These are phyloP conservation scores for Rhododendron mucronatum DNA, from an alignment of 148 eudicot species.

Conservation along the genomic window DNA sequence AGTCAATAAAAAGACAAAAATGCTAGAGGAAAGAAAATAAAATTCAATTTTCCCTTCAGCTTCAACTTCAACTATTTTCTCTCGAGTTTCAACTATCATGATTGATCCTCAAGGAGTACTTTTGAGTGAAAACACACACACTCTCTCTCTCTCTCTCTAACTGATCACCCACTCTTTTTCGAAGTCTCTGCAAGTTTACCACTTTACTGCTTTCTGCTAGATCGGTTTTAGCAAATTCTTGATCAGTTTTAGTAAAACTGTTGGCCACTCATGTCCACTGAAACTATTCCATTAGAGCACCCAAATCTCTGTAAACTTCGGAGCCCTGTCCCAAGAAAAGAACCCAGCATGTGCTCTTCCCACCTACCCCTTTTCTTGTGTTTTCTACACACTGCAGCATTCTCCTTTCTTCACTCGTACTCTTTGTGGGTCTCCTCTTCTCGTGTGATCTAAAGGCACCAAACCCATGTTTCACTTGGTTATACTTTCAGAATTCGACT, in stretches of 20 bases:
- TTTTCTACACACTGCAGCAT: slow-evolving; percentile 9
- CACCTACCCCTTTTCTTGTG: slow-evolving; percentile 13
- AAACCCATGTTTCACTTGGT: slow-evolving; percentile 16
- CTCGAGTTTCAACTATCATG: neutral
- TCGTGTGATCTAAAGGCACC: slow-evolving; percentile 7
- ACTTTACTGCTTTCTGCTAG: neutral
- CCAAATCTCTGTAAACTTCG: slow-evolving; percentile 13
- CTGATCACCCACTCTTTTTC: neutral
- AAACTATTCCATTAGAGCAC: slow-evolving; percentile 19
- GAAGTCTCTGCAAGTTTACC: neutral
- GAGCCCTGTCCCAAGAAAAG: slow-evolving; percentile 18
- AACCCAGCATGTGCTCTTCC: slow-evolving; percentile 12
- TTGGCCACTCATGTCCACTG: slow-evolving; percentile 20
- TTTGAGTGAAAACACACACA: neutral
- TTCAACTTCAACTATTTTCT: neutral
- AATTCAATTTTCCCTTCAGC: neutral
- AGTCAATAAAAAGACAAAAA: neutral
- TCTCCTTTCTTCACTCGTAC: slow-evolving; percentile 20
- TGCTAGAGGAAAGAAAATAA: neutral
- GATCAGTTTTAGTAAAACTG: neutral
- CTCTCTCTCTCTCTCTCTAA: neutral
- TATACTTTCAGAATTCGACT: neutral
- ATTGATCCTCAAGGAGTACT: neutral
- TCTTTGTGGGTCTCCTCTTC: slow-evolving; percentile 25
- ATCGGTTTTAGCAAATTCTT: neutral